Base-by-base conservation (phyloP, 2,329 filamentous ascomycete species). In the Seiridium cupressi region DNA sequence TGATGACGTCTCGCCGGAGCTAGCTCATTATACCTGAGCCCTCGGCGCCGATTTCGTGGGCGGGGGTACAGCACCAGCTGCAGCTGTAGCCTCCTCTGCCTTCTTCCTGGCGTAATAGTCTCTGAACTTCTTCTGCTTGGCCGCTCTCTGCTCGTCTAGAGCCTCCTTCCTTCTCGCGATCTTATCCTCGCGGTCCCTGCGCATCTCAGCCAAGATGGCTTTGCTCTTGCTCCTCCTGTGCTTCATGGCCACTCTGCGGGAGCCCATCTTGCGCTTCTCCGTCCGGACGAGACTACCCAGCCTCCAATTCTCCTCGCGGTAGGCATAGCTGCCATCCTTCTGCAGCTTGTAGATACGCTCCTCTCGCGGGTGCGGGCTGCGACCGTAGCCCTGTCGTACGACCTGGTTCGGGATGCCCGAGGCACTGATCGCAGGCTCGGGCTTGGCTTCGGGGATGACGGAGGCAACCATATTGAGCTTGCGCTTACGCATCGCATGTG, bases 401-500 rank as follows among this genome's bases (percentile, higher is more conserved):
- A 83, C 72, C 66, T 79, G 71, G 59, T 73, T 80, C 49, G 81
- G 80, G 65, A 83, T 83, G 34, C 81, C 81, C 3, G 79, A 82
- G n/a, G 80, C 69, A 1, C 79, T 81, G 32, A 84, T 57, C 47
- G 72, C 75, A 8, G 78, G 75, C 48, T 74, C 65, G 10, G 64
- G 44, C 1, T 64, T 59, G 4, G 72, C 67, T 1, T 69, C 69
- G 2, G 72, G 75, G 65, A 84, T 79, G 48, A 80, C 74, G 36
- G 78, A 72, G 26, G 81, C 84, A 4, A 88, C 80, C 84, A 96
- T 89, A 68, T 90, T 90, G 62, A 99, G 82, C 57, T 87, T 84
- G 66, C 95, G 85, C 69, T 88, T 85, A 59, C 91, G 86, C 63
- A 90, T 86, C 3, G 89, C 89, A 72, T 94, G 89, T 34, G 76